Base-by-base conservation (phyloP, 192 early-diverging fungal species). In the Dissophora ornata region DNA sequence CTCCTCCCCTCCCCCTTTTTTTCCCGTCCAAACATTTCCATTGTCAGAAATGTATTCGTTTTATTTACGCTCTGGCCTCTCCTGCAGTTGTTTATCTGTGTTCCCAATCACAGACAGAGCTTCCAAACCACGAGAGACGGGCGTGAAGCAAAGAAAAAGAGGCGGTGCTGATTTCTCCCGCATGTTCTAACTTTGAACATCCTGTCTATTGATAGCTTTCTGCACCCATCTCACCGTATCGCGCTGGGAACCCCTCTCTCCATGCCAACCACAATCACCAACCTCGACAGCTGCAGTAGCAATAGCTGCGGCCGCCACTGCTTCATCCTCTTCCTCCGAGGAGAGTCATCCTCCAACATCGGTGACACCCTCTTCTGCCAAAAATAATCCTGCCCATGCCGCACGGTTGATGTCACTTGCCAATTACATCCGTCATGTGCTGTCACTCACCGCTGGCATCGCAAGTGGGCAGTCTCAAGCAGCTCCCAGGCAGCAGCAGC, bases 401-500 rank as follows among this genome's bases (percentile, higher is more conserved):
- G 49, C 63, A 6, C 55, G 59, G 10, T 46, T 77, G 22, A 47
- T 67, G 53, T 62, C 63, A 11, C 53, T 77, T 19, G 73, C 73
- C 16, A 77, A 77, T 29, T 77, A 77, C 36, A 62, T 77, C 47
- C 63, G 73, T 21, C 73, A 77, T 29, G 56, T 77, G 34, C 32
- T 77, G 3, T 77, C 73, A 1, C 57, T 77, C 0, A 67, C 73
- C 2, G 57, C 58, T 6, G 65, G 46, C 22, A 56, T 25, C 24
- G 51, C 73, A 7, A 53, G 29, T 50, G 24, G 42, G 18, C 60
- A 63, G 28, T 40, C 59, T 44, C 47, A 26, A 25, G 33, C 25
- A 29, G 19, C 16, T 8, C 22, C 54, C 22, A 57, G 2, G 2
- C 49, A 54, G 8, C 57, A 47, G 22, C 51, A 16, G 21, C 38